Base-by-base conservation (phyloP, 768 basidiomycete species). In the Boletus reticulatus region DNA sequence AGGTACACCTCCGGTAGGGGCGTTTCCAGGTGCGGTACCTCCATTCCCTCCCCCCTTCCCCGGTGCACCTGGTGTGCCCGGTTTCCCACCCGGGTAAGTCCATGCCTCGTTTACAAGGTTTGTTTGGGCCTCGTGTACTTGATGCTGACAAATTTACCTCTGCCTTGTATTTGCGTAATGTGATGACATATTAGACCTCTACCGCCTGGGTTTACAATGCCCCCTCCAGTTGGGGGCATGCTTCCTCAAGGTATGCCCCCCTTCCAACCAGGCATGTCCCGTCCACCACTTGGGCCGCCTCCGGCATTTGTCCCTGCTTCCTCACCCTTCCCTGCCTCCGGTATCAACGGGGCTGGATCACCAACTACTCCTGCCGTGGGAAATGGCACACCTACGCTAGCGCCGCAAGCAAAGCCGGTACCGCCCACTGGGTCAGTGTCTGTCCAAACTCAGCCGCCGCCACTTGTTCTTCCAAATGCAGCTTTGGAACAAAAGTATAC, bases 401-500 rank as follows among this genome's bases (percentile, higher is more conserved):
- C 19, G 2, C 56, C 50, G 10, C 57, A 55, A 4, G n/a, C 20
- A 37, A 56, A 44, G 31, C 51, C 31, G 1, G 19, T 32, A 10
- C 62, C 61, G 20, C 62, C 70, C 43, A 57, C 55, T 14, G 65
- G 67, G 16, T 61, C 69, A 47, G 50, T 62, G 14, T 61, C 68
- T 32, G 29, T 32, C 58, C 71, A 60, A 48, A 61, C 41, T 58
- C 72, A 50, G 49, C 66, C 54, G 7, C 68, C 61, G 47, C 66
- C 48, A 34, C 69, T 79, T 27, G 71, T 62, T 19, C 71, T 89
- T 38, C 89, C 88, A 1, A 79, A 84, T 62, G 77, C 81, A 10
- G 72, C 77, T 6, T 70, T 84, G 38, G 74, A 78, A 19, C 88
- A 92, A 73, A 84, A 79, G 14, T 87, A 89, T 63, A 82, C 87